Percentiles rank a stretch among this genome's conserved stretches.
Conservation (phyloP, 2,329 filamentous ascomycete species). For the Bipolaris cookei region DNA sequence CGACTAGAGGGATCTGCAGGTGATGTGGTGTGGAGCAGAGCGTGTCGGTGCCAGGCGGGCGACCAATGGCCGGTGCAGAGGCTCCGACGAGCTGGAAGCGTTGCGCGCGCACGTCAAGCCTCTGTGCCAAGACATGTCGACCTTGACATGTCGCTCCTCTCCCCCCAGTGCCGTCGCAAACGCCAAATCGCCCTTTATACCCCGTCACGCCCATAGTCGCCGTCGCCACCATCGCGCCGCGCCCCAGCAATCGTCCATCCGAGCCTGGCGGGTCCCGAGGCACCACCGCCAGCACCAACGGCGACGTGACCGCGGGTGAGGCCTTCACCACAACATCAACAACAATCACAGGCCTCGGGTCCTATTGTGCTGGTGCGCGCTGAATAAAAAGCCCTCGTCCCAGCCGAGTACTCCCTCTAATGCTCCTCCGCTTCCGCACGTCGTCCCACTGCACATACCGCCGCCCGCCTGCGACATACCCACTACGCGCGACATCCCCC, state of each 20-base stretch:
- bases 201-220: neutral
- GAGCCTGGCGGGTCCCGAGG: conserved; percentile 29
- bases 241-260: conserved; percentile 38
- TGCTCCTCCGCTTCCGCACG: conserved; percentile 25
- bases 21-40: conserved; percentile 4
- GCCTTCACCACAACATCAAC: conserved; percentile 5
- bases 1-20: neutral
- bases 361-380: conserved; percentile 13
- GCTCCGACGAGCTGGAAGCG: conserved; percentile 5
- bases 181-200: conserved; percentile 2
- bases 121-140: conserved; percentile 14
- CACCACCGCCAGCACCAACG: conserved; percentile 11
- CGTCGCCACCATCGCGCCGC: conserved; percentile 1
- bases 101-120: conserved; percentile 9
- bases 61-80: conserved; percentile 8
- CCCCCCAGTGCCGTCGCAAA: conserved; percentile 9
- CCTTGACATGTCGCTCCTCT: conserved; percentile 8
- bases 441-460: conserved; percentile 13
- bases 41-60: conserved; percentile 2
- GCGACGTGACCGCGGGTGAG: conserved; percentile 22
- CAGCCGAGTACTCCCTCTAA: conserved; percentile 17
- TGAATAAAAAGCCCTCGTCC: neutral
- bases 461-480: conserved; percentile 11
- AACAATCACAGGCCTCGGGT: conserved; percentile 9
- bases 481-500: conserved; percentile 7